Evolutionary conservation across 2,329 filamentous ascomycete genomes (phyloP), one percentile per base, ranked within the genome.

Genomic region (Fusarium protoensiforme): DNA sequence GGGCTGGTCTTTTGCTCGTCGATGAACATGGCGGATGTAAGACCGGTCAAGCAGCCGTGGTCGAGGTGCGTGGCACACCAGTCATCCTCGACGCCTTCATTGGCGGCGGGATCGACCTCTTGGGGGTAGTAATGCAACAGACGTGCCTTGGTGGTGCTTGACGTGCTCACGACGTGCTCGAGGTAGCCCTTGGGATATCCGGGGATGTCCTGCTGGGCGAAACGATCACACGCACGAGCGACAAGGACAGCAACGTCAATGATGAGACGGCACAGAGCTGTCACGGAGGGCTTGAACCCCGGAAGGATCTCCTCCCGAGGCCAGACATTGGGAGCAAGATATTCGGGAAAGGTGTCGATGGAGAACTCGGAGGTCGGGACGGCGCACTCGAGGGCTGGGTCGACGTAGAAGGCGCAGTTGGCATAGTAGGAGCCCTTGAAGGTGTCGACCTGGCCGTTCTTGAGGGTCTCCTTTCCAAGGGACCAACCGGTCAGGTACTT

Each of bases 21-120:
- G 71, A 98, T 88, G 82, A 97, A 98, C 95, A 98, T 98, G 75
- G 96, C 95, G 3, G 93, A 96, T 0, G 96, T 99, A 36, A 99
- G 87, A 16, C 95, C 96, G 0, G 96, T 99, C 35, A 99, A 87
- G 80, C 96, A 98, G 48, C 96, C 95, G 78, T 98, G 95, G 82
- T 98, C 96, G 65, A 96, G 86, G 81, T 96, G 93, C 2, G 93
- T 94, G 5, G 95, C 94, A 82, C 96, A 99, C 96, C 96, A 99
- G 83, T 97, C 94, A 81, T 98, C 95, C 69, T 94, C 92, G 62
- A 85, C 85, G 36, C 81, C 82, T 43, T 82, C 81, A 10, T 81
- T 79, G 16, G 78, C 83, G 39, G 80, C 80, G 41, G 72, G 82
- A 72, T 70, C 82, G 11, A 81, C 79, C 24, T 83, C 84, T 79